Percentiles rank a stretch among this genome's conserved stretches.
Conservation (phyloP, 1,284 basidiomycete genomes). For the Jaminaea rosea region DNA sequence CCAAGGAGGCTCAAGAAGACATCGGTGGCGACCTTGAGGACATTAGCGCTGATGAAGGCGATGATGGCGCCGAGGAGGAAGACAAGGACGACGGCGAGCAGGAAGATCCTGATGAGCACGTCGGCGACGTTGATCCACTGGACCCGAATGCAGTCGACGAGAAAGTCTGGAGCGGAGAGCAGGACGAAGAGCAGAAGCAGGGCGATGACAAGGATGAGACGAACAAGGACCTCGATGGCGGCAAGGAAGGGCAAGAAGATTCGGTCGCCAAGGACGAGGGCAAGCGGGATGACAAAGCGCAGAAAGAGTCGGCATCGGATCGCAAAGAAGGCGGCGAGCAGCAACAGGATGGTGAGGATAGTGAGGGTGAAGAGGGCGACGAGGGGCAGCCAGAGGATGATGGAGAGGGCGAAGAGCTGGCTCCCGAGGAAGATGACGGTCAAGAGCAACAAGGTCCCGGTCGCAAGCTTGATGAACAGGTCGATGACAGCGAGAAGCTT, state of each 20-base stretch:
- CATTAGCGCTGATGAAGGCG: constrained; percentile 55
- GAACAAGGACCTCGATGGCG: constrained; percentile 48
- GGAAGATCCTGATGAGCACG: constrained; percentile 64
- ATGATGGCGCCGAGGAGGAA: constrained; percentile 53
- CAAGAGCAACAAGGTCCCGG: constrained; percentile 48
- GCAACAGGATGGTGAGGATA: constrained; percentile 41
- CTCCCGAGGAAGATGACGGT: constrained; percentile 44
- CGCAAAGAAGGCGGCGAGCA: constrained; percentile 50
- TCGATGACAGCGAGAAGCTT: constrained; percentile 43
- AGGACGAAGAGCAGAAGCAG: constrained; percentile 51
- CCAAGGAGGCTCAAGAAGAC: constrained; percentile 54
- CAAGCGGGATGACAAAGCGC: constrained; percentile 11
- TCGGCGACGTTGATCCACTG: constrained; percentile 74
- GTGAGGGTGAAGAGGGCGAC: constrained; percentile 7
- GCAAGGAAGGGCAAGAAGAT: constrained; percentile 34
- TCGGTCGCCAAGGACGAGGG: constrained; percentile 20
- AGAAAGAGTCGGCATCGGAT: constrained; percentile 50
- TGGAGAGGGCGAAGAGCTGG: constrained; percentile 15
- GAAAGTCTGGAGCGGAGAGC: constrained; percentile 89
- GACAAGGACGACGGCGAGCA: constrained; percentile 52
- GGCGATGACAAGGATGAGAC: constrained; percentile 42
- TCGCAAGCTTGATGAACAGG: constrained; percentile 42
- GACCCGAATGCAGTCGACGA: constrained; percentile 86
- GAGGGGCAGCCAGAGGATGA: constrained; percentile 55
- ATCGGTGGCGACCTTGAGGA: constrained; percentile 68